Percentiles rank a stretch among this genome's conserved stretches.
Conservation (phyloP, 208 protist species). For the Leishmania braziliensis region DNA sequence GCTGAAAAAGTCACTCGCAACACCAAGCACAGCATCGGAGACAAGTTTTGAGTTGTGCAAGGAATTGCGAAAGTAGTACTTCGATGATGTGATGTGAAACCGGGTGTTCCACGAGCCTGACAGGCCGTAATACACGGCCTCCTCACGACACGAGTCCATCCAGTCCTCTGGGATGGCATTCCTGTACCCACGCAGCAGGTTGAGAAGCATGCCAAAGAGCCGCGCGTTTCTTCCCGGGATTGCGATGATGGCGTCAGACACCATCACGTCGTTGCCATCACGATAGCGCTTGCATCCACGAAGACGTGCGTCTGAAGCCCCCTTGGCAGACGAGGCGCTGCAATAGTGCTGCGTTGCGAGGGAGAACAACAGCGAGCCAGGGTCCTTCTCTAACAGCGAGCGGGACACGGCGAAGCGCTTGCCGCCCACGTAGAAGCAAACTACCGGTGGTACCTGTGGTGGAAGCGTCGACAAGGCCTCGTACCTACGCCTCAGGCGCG, state of each 20-base stretch:
- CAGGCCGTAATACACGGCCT: conserved; percentile 64
- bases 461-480: conserved; percentile 34
- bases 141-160: conserved; percentile 42
- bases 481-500: conserved; percentile 16
- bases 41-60: conserved; percentile 37
- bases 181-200: conserved; percentile 65
- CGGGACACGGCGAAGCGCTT: conserved; percentile 45
- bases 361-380: conserved; percentile 67
- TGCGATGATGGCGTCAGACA: conserved; percentile 19
- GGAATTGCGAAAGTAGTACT: conserved; percentile 41
- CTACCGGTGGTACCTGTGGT: conserved; percentile 43
- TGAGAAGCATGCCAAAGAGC: conserved; percentile 59
- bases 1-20: conserved; percentile 50
- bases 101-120: conserved; percentile 39
- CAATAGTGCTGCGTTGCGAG: conserved; percentile 43
- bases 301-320: background rate
- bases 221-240: conserved; percentile 39
- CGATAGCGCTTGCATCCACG: background rate
- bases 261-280: background rate
- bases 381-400: conserved; percentile 49
- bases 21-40: conserved; percentile 47
- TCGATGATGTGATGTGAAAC: conserved; percentile 9
- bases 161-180: conserved; percentile 43
- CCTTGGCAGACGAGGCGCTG: background rate
- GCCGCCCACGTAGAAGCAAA: conserved; percentile 53